phyloP scores from a whole-genome alignment of 257 asterid species.

The Plantago elongata region DNA sequence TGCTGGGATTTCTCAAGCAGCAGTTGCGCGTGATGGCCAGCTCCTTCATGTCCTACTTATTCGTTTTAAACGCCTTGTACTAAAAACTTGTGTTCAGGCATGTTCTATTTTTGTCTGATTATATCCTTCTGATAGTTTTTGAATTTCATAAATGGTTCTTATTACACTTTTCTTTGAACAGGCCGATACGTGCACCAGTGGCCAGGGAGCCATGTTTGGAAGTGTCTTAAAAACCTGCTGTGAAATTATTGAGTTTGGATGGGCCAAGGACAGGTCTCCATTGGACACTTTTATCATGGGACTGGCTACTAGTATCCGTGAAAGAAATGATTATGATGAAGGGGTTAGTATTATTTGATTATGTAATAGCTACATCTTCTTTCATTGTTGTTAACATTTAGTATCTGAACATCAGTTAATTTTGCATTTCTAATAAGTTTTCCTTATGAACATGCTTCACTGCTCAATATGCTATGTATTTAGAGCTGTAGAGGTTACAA shows the following conservation, averaged over 20 bases:
- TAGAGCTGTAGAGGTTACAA: neutral
- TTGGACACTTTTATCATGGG: conserved; percentile 94
- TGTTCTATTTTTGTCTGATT: conserved; percentile 23
- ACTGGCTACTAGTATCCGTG: conserved; percentile 80
- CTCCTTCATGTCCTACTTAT: conserved; percentile 82
- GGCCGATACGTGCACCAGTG: conserved; percentile 77
- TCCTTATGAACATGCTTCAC: neutral
- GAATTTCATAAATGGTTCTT: conserved; percentile 19
- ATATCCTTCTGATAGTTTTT: conserved; percentile 17
- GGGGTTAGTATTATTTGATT: conserved; percentile 47
- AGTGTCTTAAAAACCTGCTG: conserved; percentile 85
- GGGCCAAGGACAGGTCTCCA: conserved; percentile 87
- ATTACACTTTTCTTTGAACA: conserved; percentile 29
- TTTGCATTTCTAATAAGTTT: neutral
- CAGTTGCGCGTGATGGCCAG: conserved; percentile 84
- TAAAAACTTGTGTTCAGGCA: conserved; percentile 88
- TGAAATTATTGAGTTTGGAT: conserved; percentile 85
- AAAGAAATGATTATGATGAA: conserved; percentile 77
- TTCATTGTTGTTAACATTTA: conserved; percentile 7
- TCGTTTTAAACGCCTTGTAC: conserved; percentile 84
- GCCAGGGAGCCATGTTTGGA: conserved; percentile 82
- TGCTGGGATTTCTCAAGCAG: conserved; percentile 85
- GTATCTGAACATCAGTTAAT: neutral
- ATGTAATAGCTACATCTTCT: conserved; percentile 13
- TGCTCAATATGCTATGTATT: neutral